Base-by-base conservation (phyloP, 441 rosid genomes). In the Jatropha podagrica region DNA sequence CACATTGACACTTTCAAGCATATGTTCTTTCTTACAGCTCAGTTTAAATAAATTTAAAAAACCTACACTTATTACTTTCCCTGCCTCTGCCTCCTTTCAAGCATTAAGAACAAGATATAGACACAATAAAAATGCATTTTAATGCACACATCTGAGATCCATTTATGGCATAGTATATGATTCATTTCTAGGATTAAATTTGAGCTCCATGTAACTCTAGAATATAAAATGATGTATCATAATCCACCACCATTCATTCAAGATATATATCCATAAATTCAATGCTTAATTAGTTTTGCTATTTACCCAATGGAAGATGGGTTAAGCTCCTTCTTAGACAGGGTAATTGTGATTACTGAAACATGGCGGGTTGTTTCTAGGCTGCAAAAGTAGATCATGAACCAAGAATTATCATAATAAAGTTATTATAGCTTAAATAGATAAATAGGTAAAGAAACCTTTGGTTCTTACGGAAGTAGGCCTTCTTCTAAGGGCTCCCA, bases 401-500 rank as follows among this genome's bases (percentile, higher is more conserved):
- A 75, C 38, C n/a, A 69, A 55, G n/a, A 51, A 73, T 14, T 38
- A 56, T 48, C 42, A 38, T 15, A 62, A 70, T 42, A 51, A 68
- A 1, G 23, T 10, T 8, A 62, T 44, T 32, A 20, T n/a, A 12
- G 54, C 44, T 44, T 27, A 61, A 17, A 37, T 38, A 72, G 1
- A 41, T 38, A 40, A 26, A 77, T 26, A 38, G 56, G 65, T 27
- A 76, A 20, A 40, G 23, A 56, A 66, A 38, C 11, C 3, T 62
- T 10, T 20, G 68, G 38, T 37, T 18, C 97, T 85, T 83, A 92
- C 95, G 95, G 89, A 23, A 86, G 85, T 78, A 92, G 97, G 83
- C 95, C 97, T 83, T 92, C 97, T 79, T 90, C 95, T 4, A 83
- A 74, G 9, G 95, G 97, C 76, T 92, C 95, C 95, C 95, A 92